These are phyloP conservation scores for Pyropia haitanensis DNA, from an alignment of 23 red algal species.

Conservation along the genomic window DNA sequence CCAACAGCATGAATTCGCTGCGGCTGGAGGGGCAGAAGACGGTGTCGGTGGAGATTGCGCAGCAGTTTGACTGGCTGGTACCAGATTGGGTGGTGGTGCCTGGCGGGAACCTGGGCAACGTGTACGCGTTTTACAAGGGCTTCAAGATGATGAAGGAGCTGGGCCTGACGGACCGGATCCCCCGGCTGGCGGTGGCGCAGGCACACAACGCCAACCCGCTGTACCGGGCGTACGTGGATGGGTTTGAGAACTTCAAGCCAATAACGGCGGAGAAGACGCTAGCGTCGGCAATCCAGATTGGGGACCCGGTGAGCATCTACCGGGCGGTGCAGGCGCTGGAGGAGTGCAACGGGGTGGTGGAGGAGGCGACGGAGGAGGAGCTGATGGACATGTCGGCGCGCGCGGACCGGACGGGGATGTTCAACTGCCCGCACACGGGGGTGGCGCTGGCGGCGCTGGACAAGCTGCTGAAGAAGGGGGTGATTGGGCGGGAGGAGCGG, in stretches of 20 bases:
- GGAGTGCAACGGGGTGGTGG: conserved; percentile 80
- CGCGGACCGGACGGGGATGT: conserved; percentile 97
- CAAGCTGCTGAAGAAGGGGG: conserved; percentile 65
- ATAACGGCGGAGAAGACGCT: conserved; percentile 69
- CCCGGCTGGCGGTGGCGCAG: conserved; percentile 86
- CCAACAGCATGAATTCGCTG: conserved; percentile 98
- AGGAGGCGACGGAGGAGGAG: conserved; percentile 95
- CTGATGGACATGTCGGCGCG: conserved; percentile 86
- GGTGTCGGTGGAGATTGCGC: conserved; percentile 93
- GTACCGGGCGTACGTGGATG: conserved; percentile 68
- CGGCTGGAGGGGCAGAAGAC: conserved; percentile 99
- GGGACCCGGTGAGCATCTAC: conserved; percentile 88
- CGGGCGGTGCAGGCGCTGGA: conserved; percentile 83
- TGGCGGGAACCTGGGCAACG: conserved; percentile 95
- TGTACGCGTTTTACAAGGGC: conserved; percentile 99
- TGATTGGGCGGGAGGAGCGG: conserved; percentile 66
- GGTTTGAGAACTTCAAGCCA: conserved; percentile 58
- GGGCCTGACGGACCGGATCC: conserved; percentile 79
- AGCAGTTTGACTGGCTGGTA: conserved; percentile 99
- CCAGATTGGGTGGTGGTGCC: conserved; percentile 98
- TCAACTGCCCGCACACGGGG: conserved; percentile 99
- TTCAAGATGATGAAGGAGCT: conserved; percentile 96
- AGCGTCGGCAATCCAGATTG: conserved; percentile 98
- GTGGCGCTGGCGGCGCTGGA: conserved; percentile 95
- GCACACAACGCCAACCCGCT: conserved; percentile 96